phyloP scores from a whole-genome alignment of 176 grass and related monocot species.

The Oryza brachyantha region DNA sequence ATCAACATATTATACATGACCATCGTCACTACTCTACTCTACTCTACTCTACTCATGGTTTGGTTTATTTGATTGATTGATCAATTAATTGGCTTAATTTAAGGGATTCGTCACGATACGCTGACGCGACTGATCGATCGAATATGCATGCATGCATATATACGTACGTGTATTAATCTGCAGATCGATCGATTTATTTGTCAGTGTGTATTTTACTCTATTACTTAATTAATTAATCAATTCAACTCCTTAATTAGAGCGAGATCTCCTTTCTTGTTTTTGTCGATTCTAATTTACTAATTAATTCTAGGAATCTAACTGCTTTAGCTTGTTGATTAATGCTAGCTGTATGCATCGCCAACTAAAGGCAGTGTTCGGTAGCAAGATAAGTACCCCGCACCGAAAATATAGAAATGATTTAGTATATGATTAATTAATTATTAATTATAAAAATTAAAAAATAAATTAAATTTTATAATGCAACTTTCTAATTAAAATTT shows the following conservation, averaged over 20 bases:
- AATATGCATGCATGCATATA: neutral
- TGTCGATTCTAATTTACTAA: neutral
- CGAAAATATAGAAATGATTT: no score
- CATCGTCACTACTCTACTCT: neutral
- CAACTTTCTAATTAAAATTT: no score
- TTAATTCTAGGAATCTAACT: neutral
- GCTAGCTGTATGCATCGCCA: neutral
- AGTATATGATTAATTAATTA: no score
- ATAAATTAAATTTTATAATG: no score
- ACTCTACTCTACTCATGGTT: neutral
- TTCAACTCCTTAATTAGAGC: no score
- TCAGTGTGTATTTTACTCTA: no score
- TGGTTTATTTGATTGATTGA: neutral
- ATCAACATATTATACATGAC: neutral
- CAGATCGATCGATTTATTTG: no score
- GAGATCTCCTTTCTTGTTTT: neutral
- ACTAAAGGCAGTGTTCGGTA: no score
- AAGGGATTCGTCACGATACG: constrained; percentile 27
- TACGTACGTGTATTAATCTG: no score
- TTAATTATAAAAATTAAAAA: no score
- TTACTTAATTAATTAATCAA: no score
- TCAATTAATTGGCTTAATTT: neutral
- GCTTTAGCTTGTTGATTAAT: neutral
- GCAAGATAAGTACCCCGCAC: no score
- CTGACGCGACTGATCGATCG: neutral